Evolutionary conservation across 352 stramenopile species (phyloP).

Genomic region (Phytophthora kernoviae): DNA sequence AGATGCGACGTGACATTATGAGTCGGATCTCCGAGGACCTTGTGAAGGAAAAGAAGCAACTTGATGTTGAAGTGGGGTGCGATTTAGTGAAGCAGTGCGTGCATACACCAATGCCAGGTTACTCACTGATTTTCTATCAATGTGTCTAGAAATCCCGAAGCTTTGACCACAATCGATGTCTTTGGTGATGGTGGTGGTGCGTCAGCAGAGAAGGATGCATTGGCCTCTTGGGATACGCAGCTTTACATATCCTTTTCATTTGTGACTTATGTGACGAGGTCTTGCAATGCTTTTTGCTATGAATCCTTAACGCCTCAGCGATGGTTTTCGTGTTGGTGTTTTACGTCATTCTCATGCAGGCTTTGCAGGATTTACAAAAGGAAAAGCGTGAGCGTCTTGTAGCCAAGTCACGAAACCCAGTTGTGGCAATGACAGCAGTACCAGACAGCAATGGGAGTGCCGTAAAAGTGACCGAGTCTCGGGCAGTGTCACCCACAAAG

Average conservation of each 20-base stretch:
- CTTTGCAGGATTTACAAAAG: conserved; percentile 53
- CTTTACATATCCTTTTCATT: conserved; percentile 64
- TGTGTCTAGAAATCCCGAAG: conserved; percentile 28
- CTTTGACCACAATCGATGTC: conserved; percentile 10
- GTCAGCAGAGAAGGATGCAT: conserved; percentile 49
- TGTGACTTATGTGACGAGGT: conserved; percentile 3
- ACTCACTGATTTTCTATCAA: too few species aligned
- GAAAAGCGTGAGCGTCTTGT: conserved; percentile 51
- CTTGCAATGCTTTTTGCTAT: neutral
- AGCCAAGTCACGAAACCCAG: conserved; percentile 28
- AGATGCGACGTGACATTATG: conserved; percentile 70
- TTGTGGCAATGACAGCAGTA: conserved; percentile 11
- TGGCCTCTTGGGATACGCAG: conserved; percentile 73
- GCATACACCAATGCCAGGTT: neutral
- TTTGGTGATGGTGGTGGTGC: conserved; percentile 18
- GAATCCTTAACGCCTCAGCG: conserved; percentile 22
- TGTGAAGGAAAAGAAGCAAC: conserved; percentile 62
- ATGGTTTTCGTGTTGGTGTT: conserved; percentile 18
- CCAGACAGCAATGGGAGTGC: conserved; percentile 3
- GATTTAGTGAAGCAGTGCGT: neutral
- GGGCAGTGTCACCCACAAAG: conserved; percentile 10
- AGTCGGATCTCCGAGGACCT: conserved; percentile 74
- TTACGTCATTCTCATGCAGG: conserved; percentile 62
- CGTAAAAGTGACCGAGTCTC: conserved; percentile 7
- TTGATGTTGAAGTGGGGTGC: conserved; percentile 66